Evolutionary conservation across 1,139 yeast genomes (phyloP), one percentile per base, ranked within the genome.

Genomic region (Suhomyces anneliseae): DNA sequence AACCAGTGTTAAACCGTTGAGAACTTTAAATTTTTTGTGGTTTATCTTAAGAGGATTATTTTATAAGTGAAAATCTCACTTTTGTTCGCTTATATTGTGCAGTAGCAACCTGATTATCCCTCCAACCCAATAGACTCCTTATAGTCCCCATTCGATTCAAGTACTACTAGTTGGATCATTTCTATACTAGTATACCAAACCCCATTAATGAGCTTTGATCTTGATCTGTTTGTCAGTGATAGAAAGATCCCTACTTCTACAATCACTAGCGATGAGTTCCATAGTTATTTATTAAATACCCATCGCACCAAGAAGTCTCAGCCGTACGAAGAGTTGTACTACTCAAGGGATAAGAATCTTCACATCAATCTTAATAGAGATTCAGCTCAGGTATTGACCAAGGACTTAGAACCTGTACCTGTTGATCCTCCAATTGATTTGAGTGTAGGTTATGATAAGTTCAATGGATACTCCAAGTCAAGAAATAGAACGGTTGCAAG

Each of bases 271-370:
- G 9, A 15, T 3, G 38, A 12, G 9, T 36, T 36, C 24, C n/a
- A 15, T 4, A 9, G 12, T 10, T 27, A 26, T 7, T 38, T 38
- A 15, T n/a, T 39, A 15, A 14, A 29, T 7, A 7, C 15, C 34
- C 8, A 14, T 8, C 15, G 7, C 34, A 4, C 24, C 24, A 19
- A n/a, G 10, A 36, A 36, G 26, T 24, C 19, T 2, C n/a, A 36
- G 7, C 38, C 40, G 11, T 39, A 27, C 19, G 48, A 45, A 27
- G 27, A 38, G 27, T 29, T 45, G 8, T 27, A 36, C 19, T 45
- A 45, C 37, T 45, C 48, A 8, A 34, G 46, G 12, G 40, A 45
- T 39, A 32, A 34, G 7, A 24, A 34, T 10, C 36, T 42, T 15
- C 10, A 36, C 3, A 34, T 45, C 12, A 14, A 39, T 8, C 31